These are phyloP conservation scores for Trichosanthes cucumerina DNA, from an alignment of 306 rosid genomes.

Conservation along the genomic window DNA sequence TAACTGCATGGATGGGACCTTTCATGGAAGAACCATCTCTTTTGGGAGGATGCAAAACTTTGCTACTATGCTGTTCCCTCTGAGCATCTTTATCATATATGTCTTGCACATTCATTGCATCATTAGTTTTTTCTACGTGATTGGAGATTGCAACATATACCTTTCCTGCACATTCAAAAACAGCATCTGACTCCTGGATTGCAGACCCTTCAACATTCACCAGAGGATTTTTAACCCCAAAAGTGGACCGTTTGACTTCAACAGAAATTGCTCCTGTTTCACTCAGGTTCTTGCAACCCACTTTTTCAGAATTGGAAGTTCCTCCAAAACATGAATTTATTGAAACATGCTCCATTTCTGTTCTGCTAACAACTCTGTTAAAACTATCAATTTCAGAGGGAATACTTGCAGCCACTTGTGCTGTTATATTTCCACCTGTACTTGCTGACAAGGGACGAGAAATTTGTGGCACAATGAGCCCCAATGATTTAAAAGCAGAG, in stretches of 20 bases:
- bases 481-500: conserved; percentile 80
- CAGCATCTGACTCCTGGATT: conserved; percentile 20
- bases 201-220: conserved; percentile 33
- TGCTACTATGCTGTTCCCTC: conserved; percentile 22
- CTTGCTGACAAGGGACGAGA: conserved; percentile 33
- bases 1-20: conserved; percentile 69
- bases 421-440: conserved; percentile 25
- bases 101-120: conserved; percentile 16
- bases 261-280: conserved; percentile 25
- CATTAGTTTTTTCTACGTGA: conserved; percentile 27
- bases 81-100: conserved; percentile 21
- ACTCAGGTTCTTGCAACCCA: conserved; percentile 21
- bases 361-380: conserved; percentile 29
- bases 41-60: conserved; percentile 22
- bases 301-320: conserved; percentile 25
- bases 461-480: conserved; percentile 65
- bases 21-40: conserved; percentile 27
- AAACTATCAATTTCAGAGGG: conserved; percentile 42
- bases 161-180: conserved; percentile 22
- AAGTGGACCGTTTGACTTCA: conserved; percentile 28
- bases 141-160: conserved; percentile 15
- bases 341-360: conserved; percentile 13
- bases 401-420: conserved; percentile 41
- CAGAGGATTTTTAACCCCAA: conserved; percentile 23
- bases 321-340: conserved; percentile 16